Evolutionary conservation across 805 yeast genomes (phyloP).

Genomic region (Zygoascus flipseniorum): DNA sequence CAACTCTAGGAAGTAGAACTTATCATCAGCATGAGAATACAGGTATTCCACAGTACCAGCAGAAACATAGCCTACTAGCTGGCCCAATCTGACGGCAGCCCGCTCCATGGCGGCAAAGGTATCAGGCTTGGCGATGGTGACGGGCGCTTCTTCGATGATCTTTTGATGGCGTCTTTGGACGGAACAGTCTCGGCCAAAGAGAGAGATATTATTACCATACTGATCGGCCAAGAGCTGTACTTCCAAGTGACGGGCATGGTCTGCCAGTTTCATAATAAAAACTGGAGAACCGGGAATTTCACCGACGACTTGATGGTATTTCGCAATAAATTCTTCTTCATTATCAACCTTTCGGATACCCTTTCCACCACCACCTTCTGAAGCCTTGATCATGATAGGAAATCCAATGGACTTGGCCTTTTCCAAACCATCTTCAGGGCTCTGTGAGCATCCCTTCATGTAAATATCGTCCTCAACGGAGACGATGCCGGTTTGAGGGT

Average conservation of each 20-base stretch:
- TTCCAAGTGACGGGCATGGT: constrained; percentile 95
- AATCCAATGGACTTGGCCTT: constrained; percentile 87
- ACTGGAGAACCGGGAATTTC: constrained; percentile 99
- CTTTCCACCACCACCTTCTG: constrained; percentile 99
- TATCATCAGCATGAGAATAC: constrained; percentile 88
- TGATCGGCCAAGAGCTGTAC: constrained; percentile 97
- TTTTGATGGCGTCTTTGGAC: constrained; percentile 99
- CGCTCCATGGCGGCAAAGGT: constrained; percentile 89
- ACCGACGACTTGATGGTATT: constrained; percentile 89
- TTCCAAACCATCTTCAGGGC: constrained; percentile 80
- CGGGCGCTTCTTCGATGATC: constrained; percentile 99
- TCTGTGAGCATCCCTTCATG: constrained; percentile 75
- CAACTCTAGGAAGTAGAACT: constrained; percentile 91
- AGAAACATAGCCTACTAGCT: constrained; percentile 93
- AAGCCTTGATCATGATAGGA: constrained; percentile 98
- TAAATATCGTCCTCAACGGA: constrained; percentile 82
- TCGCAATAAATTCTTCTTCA: constrained; percentile 65
- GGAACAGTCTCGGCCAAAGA: constrained; percentile 98
- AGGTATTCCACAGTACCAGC: constrained; percentile 99
- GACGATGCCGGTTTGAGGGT: constrained; percentile 64
- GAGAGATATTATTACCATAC: constrained; percentile 93
- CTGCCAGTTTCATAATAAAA: constrained; percentile 95
- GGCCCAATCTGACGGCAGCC: constrained; percentile 96
- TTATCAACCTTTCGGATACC: constrained; percentile 95
- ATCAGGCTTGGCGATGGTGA: constrained; percentile 78